phyloP scores from a whole-genome alignment of 2,329 filamentous ascomycete species.

The Neopestalotiopsis sp. region DNA sequence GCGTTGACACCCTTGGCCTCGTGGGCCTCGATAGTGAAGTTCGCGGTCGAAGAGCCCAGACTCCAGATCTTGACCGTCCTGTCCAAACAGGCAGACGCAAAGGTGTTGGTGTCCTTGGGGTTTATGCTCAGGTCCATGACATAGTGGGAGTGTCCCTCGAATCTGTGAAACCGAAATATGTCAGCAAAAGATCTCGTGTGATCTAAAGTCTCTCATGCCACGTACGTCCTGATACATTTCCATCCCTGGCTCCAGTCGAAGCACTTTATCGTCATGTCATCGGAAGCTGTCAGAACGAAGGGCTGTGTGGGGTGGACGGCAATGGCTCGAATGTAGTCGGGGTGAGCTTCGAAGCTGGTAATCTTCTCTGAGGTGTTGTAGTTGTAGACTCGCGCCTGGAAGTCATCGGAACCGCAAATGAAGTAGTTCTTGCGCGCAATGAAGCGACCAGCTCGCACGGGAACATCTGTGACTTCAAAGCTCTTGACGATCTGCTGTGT shows the following conservation, averaged over 20 bases:
- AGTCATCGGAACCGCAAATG: constrained; percentile 93
- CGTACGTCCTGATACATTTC: constrained; percentile 95
- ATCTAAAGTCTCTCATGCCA: background rate
- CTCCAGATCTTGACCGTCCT: constrained; percentile 98
- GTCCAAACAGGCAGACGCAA: constrained; percentile 94
- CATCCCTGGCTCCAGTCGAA: constrained; percentile 99
- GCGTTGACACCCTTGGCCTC: constrained; percentile 98
- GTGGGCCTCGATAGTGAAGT: constrained; percentile 96
- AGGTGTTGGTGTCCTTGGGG: constrained; percentile 92
- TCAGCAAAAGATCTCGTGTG: background rate
- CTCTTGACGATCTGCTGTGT: constrained; percentile 97
- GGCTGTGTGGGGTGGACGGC: constrained; percentile 94
- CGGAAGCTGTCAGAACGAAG: constrained; percentile 92
- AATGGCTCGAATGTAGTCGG: constrained; percentile 97
- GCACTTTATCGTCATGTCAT: constrained; percentile 98
- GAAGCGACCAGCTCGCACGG: constrained; percentile 94
- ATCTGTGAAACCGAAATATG: background rate
- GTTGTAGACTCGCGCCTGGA: constrained; percentile 89
- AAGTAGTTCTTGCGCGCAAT: constrained; percentile 99
- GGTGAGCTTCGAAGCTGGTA: constrained; percentile 94
- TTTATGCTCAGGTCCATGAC: constrained; percentile 98
- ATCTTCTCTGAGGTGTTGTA: constrained; percentile 99
- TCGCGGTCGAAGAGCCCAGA: constrained; percentile 88
- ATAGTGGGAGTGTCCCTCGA: constrained; percentile 91
- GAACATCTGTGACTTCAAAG: constrained; percentile 98